Evolutionary conservation across 2,329 filamentous ascomycete species (phyloP), one percentile per base, ranked within the genome.

Genomic region (Fusarium gaditjirri): DNA sequence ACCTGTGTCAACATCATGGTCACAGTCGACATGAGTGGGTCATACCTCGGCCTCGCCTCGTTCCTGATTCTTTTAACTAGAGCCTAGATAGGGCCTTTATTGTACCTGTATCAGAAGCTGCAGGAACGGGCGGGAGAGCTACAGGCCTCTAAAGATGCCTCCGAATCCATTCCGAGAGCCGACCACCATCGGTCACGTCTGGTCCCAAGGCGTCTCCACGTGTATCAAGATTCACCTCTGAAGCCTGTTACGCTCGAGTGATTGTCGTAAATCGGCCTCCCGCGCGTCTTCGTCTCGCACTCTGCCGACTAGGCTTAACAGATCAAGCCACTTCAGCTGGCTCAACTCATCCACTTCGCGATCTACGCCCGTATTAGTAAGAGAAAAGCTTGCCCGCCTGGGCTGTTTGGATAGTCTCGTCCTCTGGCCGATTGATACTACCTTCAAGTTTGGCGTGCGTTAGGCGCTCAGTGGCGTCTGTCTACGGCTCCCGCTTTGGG

Each of bases 391-490:
- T 46, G 39, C 44, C 62, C 56, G 14, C 31, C 61, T 42, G 33
- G 42, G 53, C 23, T 59, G 36, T 43, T 31, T 8, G 25, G 53
- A 56, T 44, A 61, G 70, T 56, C 66, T 70, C 57, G 27, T 39
- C 54, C 43, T 42, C 36, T 54, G 54, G 50, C 50, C 25, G 33
- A 25, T 38, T 29, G 38, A 59, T 25, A 42, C 43, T 23, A 50
- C 41, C 19, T 36, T 50, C 56, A 14, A 54, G 39, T 43, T 58
- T 46, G 49, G 56, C 44, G 29, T 59, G 43, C 29, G 44, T 65
- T 60, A 33, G 68, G 43, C 59, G 29, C 49, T 59, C 21, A n/a
- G 71, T 73, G 71, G 71, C 71, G 71, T 72, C 53, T 74, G 35
- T 58, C 71, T 74, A 61, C 49, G 56, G 49, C 33, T 56, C 64